A percentile compares a stretch with the other conserved stretches of the same genome.
Conservation (phyloP, 1,284 basidiomycete species). For the Trichosporon inkin region DNA sequence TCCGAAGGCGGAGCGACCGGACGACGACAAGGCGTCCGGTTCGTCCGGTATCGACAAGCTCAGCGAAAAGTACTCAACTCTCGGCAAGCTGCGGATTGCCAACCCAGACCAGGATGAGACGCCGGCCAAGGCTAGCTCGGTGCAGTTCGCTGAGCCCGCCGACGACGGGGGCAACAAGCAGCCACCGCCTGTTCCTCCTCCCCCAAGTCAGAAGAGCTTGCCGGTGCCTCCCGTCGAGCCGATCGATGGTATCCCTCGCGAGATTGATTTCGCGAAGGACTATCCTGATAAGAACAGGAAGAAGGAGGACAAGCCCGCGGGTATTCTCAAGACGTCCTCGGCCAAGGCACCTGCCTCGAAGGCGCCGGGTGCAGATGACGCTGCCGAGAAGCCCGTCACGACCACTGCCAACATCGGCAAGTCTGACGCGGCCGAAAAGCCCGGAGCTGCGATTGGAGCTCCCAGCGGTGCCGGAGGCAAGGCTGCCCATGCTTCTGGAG, state of each 20-base stretch:
- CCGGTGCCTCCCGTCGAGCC: neutral
- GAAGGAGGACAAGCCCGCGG: neutral
- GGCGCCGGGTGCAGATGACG: neutral
- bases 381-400: neutral
- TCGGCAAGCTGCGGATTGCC: neutral
- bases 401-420: neutral
- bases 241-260: neutral
- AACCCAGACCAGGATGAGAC: neutral
- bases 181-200: neutral
- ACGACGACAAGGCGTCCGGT: neutral
- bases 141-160: conserved; percentile 1
- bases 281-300: neutral
- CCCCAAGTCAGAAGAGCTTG: neutral
- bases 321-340: neutral
- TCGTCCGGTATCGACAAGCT: conserved; percentile 1
- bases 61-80: neutral
- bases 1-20: neutral
- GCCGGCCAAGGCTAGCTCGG: neutral
- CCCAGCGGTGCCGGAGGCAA: neutral
- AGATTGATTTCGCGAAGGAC: neutral
- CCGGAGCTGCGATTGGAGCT: neutral
- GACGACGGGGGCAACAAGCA: neutral
- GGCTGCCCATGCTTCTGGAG: neutral
- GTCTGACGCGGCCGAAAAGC: neutral
- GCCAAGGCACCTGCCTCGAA: neutral